A percentile compares a stretch with the other conserved stretches of the same genome.
These are phyloP conservation scores for Solanum paucissectum DNA, from an alignment of 257 asterid genomes.

Conservation along the genomic window DNA sequence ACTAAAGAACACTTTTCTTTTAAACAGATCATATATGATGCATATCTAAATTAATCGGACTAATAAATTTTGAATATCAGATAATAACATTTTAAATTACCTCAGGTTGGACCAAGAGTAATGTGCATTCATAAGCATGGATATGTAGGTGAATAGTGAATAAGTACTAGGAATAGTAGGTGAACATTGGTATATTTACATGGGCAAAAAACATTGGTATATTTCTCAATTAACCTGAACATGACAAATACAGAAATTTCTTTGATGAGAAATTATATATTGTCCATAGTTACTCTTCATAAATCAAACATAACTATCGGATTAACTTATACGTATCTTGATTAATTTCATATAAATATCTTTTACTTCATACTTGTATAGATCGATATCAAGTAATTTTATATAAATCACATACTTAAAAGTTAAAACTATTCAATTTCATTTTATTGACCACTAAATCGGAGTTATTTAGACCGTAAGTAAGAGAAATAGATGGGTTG, in stretches of 20 bases:
- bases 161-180: background rate
- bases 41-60: too few relatives aligned
- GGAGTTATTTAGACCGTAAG: background rate
- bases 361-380: too few relatives aligned
- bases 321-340: fast-evolving
- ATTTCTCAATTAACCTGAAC: background rate
- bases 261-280: background rate
- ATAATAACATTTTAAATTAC: background rate
- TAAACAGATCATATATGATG: too few relatives aligned
- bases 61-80: too few relatives aligned
- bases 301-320: background rate
- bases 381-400: background rate
- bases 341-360: background rate
- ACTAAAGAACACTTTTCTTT: too few relatives aligned
- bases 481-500: slow-evolving; percentile 22
- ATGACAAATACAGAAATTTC: background rate
- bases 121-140: background rate
- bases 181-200: background rate
- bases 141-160: background rate
- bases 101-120: background rate
- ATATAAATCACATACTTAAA: background rate
- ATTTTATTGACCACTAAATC: background rate
- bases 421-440: background rate
- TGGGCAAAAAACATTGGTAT: background rate
- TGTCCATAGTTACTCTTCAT: background rate